Conservation (phyloP, 169 alveolate genomes). For the Perkinsus olseni region DNA sequence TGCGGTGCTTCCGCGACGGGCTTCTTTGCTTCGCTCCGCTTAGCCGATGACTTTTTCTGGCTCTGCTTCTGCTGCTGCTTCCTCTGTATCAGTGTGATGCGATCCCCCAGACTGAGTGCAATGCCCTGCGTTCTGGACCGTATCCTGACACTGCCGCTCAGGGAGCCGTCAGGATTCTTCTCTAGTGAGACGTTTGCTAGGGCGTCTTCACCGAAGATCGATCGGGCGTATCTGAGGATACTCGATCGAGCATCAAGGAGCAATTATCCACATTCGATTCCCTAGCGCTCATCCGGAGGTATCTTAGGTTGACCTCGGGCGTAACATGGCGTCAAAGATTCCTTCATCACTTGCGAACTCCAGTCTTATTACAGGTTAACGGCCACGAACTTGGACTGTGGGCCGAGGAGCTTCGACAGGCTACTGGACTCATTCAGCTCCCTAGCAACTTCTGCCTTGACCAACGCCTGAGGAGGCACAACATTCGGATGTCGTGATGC, state of each 20-base stretch:
- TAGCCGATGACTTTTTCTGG: background rate
- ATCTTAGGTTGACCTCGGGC: no score
- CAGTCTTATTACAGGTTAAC: constrained; percentile 48
- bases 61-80: background rate
- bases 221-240: constrained; percentile 38
- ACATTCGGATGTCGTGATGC: no score
- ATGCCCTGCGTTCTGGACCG: constrained; percentile 53
- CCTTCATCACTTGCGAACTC: background rate
- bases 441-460: background rate
- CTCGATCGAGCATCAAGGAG: no score
- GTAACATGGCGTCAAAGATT: no score
- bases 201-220: constrained; percentile 79
- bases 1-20: background rate
- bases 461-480: background rate
- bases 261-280: no score
- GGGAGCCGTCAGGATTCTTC: constrained; percentile 8
- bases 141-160: constrained; percentile 43
- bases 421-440: background rate
- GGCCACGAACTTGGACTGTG: constrained; percentile 54
- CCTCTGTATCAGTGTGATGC: constrained; percentile 40
- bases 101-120: constrained; percentile 49
- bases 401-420: background rate
- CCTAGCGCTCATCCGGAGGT: no score
- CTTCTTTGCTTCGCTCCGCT: background rate
- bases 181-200: constrained; percentile 60